Evolutionary conservation across 1,284 basidiomycete species (phyloP), one percentile per base, ranked within the genome.

Genomic region (Trametes versicolor): DNA sequence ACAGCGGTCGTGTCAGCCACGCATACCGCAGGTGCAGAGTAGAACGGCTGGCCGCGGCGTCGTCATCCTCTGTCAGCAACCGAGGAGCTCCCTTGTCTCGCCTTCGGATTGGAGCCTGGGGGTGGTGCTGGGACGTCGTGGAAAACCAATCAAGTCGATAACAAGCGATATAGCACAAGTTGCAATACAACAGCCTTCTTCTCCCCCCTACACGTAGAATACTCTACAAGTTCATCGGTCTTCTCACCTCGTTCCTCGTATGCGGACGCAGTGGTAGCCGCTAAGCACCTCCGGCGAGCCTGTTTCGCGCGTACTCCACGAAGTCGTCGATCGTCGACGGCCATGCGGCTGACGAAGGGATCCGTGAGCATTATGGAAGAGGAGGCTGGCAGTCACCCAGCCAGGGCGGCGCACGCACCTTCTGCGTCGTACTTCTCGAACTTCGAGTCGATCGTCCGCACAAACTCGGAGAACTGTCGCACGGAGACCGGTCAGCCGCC

Each of bases 241-340:
- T 50, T 50, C 48, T 50, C 15, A 4, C 21, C 12, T 48, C 47
- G 21, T 47, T 25, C 12, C 45, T 12, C 37, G 3, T 12, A 17
- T 10, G 10, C 37, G 37, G 15, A 39, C 37, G 15, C 37, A 7
- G 25, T n/a, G 12, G 41, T 29, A n/a, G 41, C 23, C 15, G 21
- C 58, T 62, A 59, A 10, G 52, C 58, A 34, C 52, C 43, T 3
- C 60, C 63, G 37, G 63, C 68, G 32, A 76, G 45, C n/a, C 76
- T 74, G 66, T 78, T 78, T 75, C 82, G 87, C 43, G 87, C 90
- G 74, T 85, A 91, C 58, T 85, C 86, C n/a, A 95, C 94, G 73
- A 95, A 96, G 69, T 95, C 93, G 74, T 96, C 94, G 70, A 96
- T 94, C 39, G 91, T 85, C 45, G 93, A 94, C 3, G 95, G 94